These are phyloP conservation scores for Antitrichia curtipendula DNA, from an alignment of 225 moss, liverwort and hornwort genomes.

Conservation along the genomic window DNA sequence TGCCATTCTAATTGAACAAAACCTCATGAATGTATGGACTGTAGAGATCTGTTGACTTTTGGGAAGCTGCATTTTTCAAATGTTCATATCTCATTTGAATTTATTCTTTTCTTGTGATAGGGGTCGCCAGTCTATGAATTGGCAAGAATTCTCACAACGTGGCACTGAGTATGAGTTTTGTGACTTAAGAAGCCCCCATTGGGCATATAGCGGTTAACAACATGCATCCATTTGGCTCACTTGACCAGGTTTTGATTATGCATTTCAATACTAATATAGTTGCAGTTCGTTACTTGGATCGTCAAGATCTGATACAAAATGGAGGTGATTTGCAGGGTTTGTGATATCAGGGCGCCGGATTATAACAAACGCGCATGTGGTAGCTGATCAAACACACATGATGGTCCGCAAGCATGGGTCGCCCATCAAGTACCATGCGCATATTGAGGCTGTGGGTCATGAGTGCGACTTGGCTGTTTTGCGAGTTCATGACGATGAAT, in stretches of 20 bases:
- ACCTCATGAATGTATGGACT: background rate
- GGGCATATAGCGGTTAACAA: background rate
- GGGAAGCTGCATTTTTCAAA: background rate
- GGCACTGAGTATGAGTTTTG: background rate
- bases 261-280: background rate
- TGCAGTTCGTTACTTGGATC: background rate
- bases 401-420: constrained; percentile 94
- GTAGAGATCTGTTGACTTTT: background rate
- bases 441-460: constrained; percentile 87
- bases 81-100: background rate
- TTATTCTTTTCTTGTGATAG: background rate
- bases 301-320: background rate
- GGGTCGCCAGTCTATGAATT: background rate
- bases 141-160: background rate
- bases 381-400: constrained; percentile 92
- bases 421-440: constrained; percentile 79
- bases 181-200: background rate
- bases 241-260: background rate
- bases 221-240: background rate
- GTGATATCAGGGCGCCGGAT: constrained; percentile 77
- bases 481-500: constrained; percentile 62
- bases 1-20: background rate
- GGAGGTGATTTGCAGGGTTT: constrained; percentile 52
- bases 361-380: constrained; percentile 88
- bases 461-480: constrained; percentile 89